Evolutionary conservation across 345 rosid species (phyloP), one percentile per base, ranked within the genome.

Genomic region (Cardamine occulta): DNA sequence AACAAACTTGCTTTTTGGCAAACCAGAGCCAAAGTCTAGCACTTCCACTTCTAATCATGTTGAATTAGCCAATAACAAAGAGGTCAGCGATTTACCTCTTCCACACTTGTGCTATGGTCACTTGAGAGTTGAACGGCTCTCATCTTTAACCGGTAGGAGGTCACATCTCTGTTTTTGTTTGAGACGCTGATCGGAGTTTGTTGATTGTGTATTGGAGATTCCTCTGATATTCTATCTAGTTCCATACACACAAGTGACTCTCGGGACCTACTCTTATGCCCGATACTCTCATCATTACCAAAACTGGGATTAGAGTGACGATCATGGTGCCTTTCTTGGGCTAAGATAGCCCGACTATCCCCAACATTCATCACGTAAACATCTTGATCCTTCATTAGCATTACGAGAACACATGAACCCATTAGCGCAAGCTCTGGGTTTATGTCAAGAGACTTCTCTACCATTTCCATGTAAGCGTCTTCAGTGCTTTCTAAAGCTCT

Each of bases 281-380:
- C 84, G 65, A 87, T 56, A 71, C 88, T 91, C 66, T 93, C 98
- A 56, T 93, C 96, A 80, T 77, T 89, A 14, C 64, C 77, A 76
- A 75, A 83, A 80, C 61, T 85, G 17, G 87, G 83, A 85, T 84
- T 87, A 40, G 87, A 79, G 58, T 89, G 86, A 56, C 91, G 93
- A 81, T 93, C 98, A 69, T 83, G 88, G 8, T 83, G 88, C 67
- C 96, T 86, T 74, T 93, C 98, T 72, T 93, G 97, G 34, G 97
- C 97, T 82, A 93, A 84, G 78, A 91, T 86, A 52, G 80, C 93
- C 37, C 98, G 84, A 77, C 97, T 91, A 80, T 93, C 98, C 51
- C 98, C 98, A 78, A 93, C 93, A 73, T 91, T 93, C 98, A 93
- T 88, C 74, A 93, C 91, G 72, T 93, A 93, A 66, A 93, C 98